Evolutionary conservation across 139 green algal species (phyloP).

Genomic region (Choricystis sp.): DNA sequence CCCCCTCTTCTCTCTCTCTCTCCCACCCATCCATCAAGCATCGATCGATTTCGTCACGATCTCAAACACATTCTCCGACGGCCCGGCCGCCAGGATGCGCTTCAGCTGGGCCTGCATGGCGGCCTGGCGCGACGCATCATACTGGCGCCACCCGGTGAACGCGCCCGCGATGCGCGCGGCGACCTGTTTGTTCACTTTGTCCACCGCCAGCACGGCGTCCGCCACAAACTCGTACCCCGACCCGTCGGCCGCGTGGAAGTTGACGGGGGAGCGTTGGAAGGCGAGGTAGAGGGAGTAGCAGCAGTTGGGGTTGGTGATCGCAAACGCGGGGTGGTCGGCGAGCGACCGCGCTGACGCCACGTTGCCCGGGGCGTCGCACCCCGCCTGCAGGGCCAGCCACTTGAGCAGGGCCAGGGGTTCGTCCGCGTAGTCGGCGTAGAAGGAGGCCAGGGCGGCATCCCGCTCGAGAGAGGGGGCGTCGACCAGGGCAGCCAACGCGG

Average conservation of each 20-base stretch:
- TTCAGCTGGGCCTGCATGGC: slow-evolving; percentile 73
- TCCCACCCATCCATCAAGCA: too few species aligned
- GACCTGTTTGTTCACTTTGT: slow-evolving; percentile 73
- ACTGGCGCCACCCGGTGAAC: slow-evolving; percentile 77
- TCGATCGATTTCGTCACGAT: slow-evolving; percentile 73
- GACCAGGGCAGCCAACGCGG: slow-evolving; percentile 52
- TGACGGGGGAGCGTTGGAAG: neutral
- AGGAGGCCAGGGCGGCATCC: slow-evolving; percentile 36
- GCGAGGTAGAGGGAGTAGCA: neutral
- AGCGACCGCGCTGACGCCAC: slow-evolving; percentile 14
- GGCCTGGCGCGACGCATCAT: slow-evolving; percentile 45
- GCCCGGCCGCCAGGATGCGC: slow-evolving; percentile 52
- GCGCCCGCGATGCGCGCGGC: slow-evolving; percentile 58
- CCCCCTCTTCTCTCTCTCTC: too few species aligned
- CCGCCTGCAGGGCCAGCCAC: slow-evolving; percentile 65
- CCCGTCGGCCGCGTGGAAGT: slow-evolving; percentile 77
- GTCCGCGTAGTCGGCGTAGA: slow-evolving; percentile 70
- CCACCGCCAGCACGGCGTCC: slow-evolving; percentile 58
- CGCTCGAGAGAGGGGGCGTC: slow-evolving; percentile 8
- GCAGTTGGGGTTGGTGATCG: neutral
- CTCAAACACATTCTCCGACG: slow-evolving; percentile 87
- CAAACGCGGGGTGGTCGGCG: neutral
- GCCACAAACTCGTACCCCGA: slow-evolving; percentile 85
- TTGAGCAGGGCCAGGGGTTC: slow-evolving; percentile 85
- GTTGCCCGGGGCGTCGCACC: slow-evolving; percentile 60